phyloP scores from a whole-genome alignment of 2,329 filamentous ascomycete genomes.

The Pseudogymnoascus sp. region DNA sequence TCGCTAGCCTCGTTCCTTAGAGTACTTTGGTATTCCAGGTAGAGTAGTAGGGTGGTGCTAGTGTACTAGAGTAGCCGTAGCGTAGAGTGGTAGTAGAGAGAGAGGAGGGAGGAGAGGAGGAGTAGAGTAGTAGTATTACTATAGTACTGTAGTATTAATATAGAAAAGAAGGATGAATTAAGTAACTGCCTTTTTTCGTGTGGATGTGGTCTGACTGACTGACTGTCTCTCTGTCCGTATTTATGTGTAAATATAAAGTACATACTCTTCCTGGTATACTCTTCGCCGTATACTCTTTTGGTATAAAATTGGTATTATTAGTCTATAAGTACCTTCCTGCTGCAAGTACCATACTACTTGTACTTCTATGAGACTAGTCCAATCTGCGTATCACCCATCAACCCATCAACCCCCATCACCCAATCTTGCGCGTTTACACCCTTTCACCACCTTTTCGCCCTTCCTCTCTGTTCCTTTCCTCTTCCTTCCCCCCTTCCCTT shows the following conservation, averaged over 20 bases:
- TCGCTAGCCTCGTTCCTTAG: background rate
- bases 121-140: background rate
- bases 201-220: no score
- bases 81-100: background rate
- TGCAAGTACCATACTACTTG: background rate
- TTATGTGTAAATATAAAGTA: no score
- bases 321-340: no score
- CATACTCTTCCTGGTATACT: no score
- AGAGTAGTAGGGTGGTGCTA: background rate
- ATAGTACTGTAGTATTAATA: background rate
- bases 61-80: background rate
- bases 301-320: no score
- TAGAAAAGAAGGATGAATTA: no score
- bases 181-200: no score
- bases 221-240: no score
- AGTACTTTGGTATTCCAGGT: background rate
- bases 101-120: background rate
- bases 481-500: background rate
- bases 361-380: background rate
- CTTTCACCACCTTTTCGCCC: background rate
- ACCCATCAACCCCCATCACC: no score
- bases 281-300: no score
- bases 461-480: background rate
- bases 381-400: slow-evolving; percentile 5
- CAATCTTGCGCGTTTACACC: background rate